Percentiles rank a stretch among this genome's conserved stretches.
Conservation (phyloP, 768 basidiomycete genomes). For the Mrakia hoshinonis region DNA sequence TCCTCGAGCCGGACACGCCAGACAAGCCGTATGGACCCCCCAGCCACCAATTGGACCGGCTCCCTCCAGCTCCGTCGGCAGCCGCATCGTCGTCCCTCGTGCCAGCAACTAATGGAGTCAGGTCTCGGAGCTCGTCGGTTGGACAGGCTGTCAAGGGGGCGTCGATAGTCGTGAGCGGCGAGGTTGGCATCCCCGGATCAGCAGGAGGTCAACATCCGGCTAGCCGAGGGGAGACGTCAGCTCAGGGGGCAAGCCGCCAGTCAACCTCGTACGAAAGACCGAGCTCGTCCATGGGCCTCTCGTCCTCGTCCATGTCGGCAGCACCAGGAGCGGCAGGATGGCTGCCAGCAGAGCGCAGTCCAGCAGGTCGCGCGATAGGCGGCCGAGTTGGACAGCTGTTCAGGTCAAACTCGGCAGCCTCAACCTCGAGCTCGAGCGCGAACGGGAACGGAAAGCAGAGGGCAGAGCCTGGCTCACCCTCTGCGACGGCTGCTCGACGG, state of each 20-base stretch:
- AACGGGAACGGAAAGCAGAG: neutral
- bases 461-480: neutral
- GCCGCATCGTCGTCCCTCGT: neutral
- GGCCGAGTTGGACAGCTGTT: slow-evolving; percentile 3
- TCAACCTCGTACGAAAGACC: neutral
- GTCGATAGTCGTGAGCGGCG: neutral
- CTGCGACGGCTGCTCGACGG: neutral
- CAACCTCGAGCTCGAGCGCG: neutral
- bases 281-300: neutral
- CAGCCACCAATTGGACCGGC: neutral
- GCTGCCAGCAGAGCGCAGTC: neutral
- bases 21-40: slow-evolving; percentile 14
- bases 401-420: neutral
- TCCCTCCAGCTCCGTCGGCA: neutral
- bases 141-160: slow-evolving; percentile 1
- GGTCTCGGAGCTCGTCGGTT: neutral
- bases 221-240: slow-evolving; percentile 11
- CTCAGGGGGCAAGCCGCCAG: neutral
- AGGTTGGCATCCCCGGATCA: neutral
- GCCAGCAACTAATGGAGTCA: neutral
- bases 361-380: neutral
- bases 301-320: neutral
- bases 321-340: neutral
- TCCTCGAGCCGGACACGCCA: slow-evolving; percentile 28
- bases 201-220: neutral